Conservation (phyloP, 139 green algal genomes). For the Chlamydomonas sp. region DNA sequence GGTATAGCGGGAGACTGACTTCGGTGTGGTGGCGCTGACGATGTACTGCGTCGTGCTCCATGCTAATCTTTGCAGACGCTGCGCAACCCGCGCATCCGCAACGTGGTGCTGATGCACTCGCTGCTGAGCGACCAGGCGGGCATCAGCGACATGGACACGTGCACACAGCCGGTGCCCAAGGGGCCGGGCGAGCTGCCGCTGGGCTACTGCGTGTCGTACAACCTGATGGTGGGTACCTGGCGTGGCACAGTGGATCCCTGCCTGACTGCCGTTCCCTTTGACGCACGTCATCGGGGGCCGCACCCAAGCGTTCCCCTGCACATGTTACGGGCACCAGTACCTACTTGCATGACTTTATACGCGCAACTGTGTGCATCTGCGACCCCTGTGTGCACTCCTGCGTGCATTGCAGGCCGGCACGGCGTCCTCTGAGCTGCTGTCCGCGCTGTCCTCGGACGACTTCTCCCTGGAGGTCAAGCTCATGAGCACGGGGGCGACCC, state of each 20-base stretch:
- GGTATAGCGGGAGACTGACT: no score
- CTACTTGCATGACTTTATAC: neutral
- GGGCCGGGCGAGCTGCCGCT: constrained; percentile 14
- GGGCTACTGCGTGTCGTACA: constrained; percentile 41
- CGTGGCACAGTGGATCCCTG: neutral
- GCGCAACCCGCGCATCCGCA: constrained; percentile 9
- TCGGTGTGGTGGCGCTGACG: no score
- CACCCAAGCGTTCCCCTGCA: neutral
- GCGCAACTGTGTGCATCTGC: neutral
- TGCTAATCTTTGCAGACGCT: neutral
- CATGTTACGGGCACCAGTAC: neutral
- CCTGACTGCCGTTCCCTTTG: neutral
- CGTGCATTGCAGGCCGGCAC: neutral
- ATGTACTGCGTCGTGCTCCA: neutral
- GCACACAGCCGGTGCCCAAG: constrained; percentile 28
- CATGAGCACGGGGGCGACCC: constrained; percentile 3
- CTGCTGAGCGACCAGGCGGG: constrained; percentile 22
- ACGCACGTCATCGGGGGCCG: neutral
- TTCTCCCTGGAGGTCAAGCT: constrained; percentile 25
- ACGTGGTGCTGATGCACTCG: constrained; percentile 42
- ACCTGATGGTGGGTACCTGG: constrained; percentile 7
- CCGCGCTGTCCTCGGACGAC: neutral
- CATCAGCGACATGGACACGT: constrained; percentile 44
- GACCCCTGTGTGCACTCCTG: no score
- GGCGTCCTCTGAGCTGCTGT: constrained; percentile 4